These are phyloP conservation scores for Didymella keratinophila DNA, from an alignment of 2,329 filamentous ascomycete species.

Conservation along the genomic window DNA sequence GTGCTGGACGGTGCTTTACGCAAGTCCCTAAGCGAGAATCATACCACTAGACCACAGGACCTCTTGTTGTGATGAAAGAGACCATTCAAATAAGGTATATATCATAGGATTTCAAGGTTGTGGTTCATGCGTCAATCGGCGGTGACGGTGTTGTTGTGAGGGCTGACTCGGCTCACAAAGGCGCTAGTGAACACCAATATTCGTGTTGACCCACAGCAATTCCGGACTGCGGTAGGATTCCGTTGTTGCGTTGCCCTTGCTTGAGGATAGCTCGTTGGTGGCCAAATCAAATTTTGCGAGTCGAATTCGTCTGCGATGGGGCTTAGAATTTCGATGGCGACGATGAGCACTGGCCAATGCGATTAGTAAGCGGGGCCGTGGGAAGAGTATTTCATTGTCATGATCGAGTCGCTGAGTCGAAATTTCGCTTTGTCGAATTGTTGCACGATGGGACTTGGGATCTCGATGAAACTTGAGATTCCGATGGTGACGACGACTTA, in stretches of 20 bases:
- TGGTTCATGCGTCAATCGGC: background rate
- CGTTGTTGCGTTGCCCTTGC: background rate
- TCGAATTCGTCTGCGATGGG: background rate
- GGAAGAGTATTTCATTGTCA: too few relatives aligned
- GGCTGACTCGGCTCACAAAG: constrained; percentile 3
- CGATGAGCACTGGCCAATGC: too few relatives aligned
- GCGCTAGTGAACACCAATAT: constrained; percentile 12
- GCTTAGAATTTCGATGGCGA: too few relatives aligned
- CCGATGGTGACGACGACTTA: too few relatives aligned
- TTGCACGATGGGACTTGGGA: too few relatives aligned
- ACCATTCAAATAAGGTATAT: background rate
- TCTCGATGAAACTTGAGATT: too few relatives aligned
- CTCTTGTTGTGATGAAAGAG: constrained; percentile 2
- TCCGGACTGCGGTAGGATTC: background rate
- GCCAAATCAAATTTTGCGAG: too few relatives aligned
- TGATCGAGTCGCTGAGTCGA: too few relatives aligned
- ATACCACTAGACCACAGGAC: constrained; percentile 62
- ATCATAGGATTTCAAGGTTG: background rate
- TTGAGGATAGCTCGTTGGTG: background rate
- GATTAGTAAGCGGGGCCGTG: too few relatives aligned
- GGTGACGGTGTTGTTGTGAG: constrained; percentile 1
- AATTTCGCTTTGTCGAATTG: too few relatives aligned
- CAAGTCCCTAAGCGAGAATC: constrained; percentile 68
- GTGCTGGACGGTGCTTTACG: background rate
- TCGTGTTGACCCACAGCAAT: constrained; percentile 4